phyloP scores from a whole-genome alignment of 768 basidiomycete species.

The Hysterangium stoloniferum region DNA sequence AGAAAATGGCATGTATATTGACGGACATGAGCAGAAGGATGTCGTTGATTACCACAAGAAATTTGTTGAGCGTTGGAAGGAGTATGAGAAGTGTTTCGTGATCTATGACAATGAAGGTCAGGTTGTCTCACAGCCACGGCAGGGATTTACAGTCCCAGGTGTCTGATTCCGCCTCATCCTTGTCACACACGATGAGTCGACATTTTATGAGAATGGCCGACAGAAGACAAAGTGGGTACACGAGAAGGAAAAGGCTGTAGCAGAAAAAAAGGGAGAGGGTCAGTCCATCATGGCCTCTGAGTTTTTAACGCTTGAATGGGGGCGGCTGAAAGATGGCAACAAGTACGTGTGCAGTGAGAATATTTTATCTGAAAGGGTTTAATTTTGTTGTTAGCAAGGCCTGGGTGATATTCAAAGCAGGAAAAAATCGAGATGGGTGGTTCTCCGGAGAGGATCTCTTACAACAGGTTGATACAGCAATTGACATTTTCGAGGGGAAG shows the following conservation, averaged over 20 bases:
- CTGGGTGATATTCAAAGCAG: slow-evolving; percentile 1
- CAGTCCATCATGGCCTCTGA: slow-evolving; percentile 1
- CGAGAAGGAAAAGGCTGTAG: background rate
- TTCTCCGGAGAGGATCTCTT: slow-evolving; percentile 13
- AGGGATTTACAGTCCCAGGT: background rate
- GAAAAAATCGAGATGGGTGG: slow-evolving; percentile 10
- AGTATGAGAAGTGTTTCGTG: slow-evolving; percentile 7
- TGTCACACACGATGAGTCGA: slow-evolving; percentile 6
- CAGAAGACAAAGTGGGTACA: slow-evolving; percentile 5
- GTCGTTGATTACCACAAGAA: slow-evolving; percentile 14
- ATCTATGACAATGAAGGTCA: slow-evolving; percentile 2
- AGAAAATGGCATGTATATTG: slow-evolving; percentile 13
- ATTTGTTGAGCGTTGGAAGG: background rate
- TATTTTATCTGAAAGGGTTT: no score
- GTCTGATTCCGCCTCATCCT: background rate
- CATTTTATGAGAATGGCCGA: slow-evolving; percentile 3
- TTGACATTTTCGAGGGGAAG: slow-evolving; percentile 16
- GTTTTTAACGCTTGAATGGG: slow-evolving; percentile 1
- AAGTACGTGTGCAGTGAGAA: no score
- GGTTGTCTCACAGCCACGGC: background rate
- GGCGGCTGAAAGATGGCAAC: background rate
- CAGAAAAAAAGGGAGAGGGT: slow-evolving; percentile 3
- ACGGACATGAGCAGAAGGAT: slow-evolving; percentile 17
- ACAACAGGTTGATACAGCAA: slow-evolving; percentile 9
- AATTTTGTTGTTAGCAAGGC: no score